Base-by-base conservation (phyloP, 495 filamentous ascomycete genomes). In the Podospora didyma region DNA sequence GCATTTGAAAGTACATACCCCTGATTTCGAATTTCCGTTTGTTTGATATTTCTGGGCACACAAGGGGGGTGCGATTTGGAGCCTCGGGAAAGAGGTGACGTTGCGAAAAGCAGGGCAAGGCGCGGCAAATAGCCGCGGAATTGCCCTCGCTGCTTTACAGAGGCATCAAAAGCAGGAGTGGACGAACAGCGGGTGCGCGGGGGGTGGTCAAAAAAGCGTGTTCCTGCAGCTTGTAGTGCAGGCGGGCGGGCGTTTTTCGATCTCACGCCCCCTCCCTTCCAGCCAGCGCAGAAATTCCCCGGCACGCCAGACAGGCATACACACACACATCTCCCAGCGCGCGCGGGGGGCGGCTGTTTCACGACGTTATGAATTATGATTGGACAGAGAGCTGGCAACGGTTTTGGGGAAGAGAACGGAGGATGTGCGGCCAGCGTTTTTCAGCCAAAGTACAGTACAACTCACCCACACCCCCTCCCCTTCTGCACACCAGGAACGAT, bases 291-390 rank as follows among this genome's bases (percentile, higher is more conserved):
- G 9, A 31, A 31, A 28, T 16, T 42, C n/a, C 39, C n/a, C 39
- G 39, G 39, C 39, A 42, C 39, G 35, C 19, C 53, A 58, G 60
- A 64, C 53, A 57, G 53, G 57, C 58, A 53, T 48, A 58, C 57
- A 57, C 50, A 55, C 47, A 58, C 53, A 34, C 17, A 21, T 41
- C 31, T 42, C 9, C 28, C 26, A 16, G 24, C n/a, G 28, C 14
- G 24, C 11, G 52, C 42, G 31, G 42, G 59, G 54, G 62, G 59
- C 56, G 57, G 62, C 54, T 66, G 69, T 74, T 72, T 73, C 72
- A 72, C 64, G 70, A 73, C 56, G 51, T 65, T 67, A 73, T 61
- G 70, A 73, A 49, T 66, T 70, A 74, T 77, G 74, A 77, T 79
- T 79, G 75, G 74, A 65, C 58, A 54, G 62, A 44, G 34, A 49